phyloP scores from a whole-genome alignment of 1,139 yeast genomes.

The Saccharomyces hybrid region DNA sequence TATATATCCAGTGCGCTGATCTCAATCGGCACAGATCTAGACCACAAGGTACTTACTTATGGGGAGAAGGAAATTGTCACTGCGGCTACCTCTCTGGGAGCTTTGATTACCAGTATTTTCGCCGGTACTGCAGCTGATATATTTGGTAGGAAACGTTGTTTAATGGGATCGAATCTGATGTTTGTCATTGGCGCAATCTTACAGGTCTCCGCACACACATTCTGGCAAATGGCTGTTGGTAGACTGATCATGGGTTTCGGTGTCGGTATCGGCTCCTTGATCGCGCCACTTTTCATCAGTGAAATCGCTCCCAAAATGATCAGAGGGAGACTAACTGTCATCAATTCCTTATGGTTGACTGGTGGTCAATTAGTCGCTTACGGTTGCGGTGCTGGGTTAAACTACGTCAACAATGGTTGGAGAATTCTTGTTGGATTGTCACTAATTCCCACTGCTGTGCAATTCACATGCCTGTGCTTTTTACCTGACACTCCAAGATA shows the following conservation, averaged over 20 bases:
- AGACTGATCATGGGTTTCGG: constrained; percentile 92
- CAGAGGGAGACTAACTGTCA: constrained; percentile 73
- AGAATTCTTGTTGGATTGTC: constrained; percentile 84
- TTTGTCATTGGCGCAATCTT: constrained; percentile 77
- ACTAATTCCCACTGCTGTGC: constrained; percentile 77
- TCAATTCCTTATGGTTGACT: constrained; percentile 45
- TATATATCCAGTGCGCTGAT: constrained; percentile 90
- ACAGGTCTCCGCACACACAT: constrained; percentile 70
- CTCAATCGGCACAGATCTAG: constrained; percentile 69
- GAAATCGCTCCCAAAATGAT: constrained; percentile 89
- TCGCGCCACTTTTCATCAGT: constrained; percentile 83
- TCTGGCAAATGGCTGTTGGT: constrained; percentile 90
- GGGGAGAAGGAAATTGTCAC: constrained; percentile 87
- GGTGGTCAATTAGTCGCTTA: constrained; percentile 91
- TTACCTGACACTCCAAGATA: constrained; percentile 96
- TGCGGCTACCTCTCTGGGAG: constrained; percentile 90
- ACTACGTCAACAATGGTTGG: constrained; percentile 77
- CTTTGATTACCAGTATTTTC: constrained; percentile 63
- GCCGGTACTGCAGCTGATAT: constrained; percentile 79
- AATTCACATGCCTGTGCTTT: constrained; percentile 68
- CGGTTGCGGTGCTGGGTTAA: constrained; percentile 86
- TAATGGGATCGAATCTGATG: constrained; percentile 70
- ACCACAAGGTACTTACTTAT: constrained; percentile 45
- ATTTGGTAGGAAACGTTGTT: constrained; percentile 73
- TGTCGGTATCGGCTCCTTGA: constrained; percentile 87